phyloP scores from a whole-genome alignment of 140 eudicot species.

The Ambrosia hybrid region DNA sequence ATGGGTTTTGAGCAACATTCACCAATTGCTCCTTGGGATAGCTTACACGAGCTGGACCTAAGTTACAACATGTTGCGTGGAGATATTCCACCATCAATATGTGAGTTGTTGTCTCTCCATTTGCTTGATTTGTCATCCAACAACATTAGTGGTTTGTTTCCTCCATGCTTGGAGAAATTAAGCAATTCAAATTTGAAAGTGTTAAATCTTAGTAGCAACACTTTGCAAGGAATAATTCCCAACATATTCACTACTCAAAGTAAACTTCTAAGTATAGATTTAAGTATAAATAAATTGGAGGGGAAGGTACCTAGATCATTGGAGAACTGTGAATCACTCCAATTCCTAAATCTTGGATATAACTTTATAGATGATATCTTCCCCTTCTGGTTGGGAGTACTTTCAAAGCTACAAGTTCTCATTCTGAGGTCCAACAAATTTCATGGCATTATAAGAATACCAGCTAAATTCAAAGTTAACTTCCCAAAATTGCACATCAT shows the following conservation, averaged over 20 bases:
- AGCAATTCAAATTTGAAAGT: not conserved
- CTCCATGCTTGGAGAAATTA: not conserved
- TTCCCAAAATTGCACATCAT: slow-evolving; percentile 37
- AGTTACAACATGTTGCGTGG: too few species aligned
- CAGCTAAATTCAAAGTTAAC: not conserved
- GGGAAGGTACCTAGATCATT: slow-evolving; percentile 37
- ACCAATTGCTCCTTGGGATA: too few species aligned
- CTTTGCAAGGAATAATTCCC: slow-evolving; percentile 34
- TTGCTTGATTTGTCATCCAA: not conserved
- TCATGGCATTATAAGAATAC: slow-evolving; percentile 26
- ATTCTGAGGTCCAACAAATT: slow-evolving; percentile 37
- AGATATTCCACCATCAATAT: not conserved
- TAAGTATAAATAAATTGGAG: slow-evolving; percentile 28
- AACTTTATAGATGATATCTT: slow-evolving; percentile 34
- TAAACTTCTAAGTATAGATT: slow-evolving; percentile 20
- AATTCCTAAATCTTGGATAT: slow-evolving; percentile 28
- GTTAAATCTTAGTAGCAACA: slow-evolving; percentile 22
- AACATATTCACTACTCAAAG: slow-evolving; percentile 3
- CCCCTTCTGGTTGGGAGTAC: slow-evolving; percentile 39
- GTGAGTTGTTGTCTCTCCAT: not conserved
- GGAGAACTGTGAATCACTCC: slow-evolving; percentile 26
- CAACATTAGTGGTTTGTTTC: not conserved
- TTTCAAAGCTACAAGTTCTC: slow-evolving; percentile 30
- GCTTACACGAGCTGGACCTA: too few species aligned
- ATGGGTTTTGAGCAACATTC: too few species aligned